Percentiles rank a stretch among this genome's conserved stretches.
These are phyloP conservation scores for Fusarium chlamydosporum DNA, from an alignment of 2,329 filamentous ascomycete species.

Conservation along the genomic window DNA sequence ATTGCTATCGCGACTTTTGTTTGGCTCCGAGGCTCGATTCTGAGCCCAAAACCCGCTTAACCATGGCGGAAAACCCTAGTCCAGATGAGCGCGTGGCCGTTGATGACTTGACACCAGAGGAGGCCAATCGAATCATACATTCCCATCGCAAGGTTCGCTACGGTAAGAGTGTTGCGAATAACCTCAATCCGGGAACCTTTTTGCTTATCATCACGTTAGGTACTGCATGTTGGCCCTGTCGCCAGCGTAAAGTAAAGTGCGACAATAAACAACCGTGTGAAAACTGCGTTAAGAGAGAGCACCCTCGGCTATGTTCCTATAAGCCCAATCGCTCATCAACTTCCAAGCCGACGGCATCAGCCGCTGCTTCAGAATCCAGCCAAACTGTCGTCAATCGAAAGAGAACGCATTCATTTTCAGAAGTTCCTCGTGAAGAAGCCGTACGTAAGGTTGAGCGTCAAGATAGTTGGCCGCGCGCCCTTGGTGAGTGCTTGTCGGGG, in stretches of 20 bases:
- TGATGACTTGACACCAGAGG: conserved; percentile 73
- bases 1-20: conserved; percentile 44
- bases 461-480: conserved; percentile 60
- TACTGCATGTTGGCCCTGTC: conserved; percentile 76
- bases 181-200: conserved; percentile 22
- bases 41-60: conserved; percentile 47
- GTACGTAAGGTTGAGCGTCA: conserved; percentile 56
- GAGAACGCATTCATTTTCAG: conserved; percentile 54
- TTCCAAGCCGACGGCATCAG: conserved; percentile 55
- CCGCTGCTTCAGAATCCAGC: conserved; percentile 46
- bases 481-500: conserved; percentile 53
- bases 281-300: conserved; percentile 76
- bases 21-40: conserved; percentile 46
- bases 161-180: conserved; percentile 62
- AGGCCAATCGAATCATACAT: conserved; percentile 77
- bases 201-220: conserved; percentile 57
- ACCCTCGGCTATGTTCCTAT: conserved; percentile 75
- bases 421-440: conserved; percentile 50
- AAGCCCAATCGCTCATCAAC: conserved; percentile 69
- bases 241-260: conserved; percentile 77
- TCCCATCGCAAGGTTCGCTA: conserved; percentile 78
- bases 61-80: conserved; percentile 63
- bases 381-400: conserved; percentile 50
- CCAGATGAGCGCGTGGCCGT: conserved; percentile 63
- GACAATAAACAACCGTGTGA: conserved; percentile 78